phyloP scores from a whole-genome alignment of 1,284 basidiomycete genomes.

The Rhodotorula mucilaginosa region DNA sequence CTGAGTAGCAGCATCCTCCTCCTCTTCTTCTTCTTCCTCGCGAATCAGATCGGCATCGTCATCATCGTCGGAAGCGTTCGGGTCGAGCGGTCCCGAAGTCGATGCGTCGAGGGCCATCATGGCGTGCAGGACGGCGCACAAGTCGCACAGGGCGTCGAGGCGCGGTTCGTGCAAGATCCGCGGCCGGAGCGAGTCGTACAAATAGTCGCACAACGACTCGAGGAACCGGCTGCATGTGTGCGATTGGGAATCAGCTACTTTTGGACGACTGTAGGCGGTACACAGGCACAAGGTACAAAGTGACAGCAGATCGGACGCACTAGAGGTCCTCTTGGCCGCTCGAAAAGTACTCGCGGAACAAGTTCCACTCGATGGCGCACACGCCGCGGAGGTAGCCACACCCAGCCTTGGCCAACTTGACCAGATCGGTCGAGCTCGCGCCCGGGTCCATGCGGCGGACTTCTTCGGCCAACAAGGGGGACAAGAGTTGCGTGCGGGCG shows the following conservation, averaged over 20 bases:
- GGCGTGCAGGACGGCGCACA: slow-evolving; percentile 88
- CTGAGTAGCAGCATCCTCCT: not conserved
- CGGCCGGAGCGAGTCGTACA: slow-evolving; percentile 89
- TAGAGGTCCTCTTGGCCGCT: slow-evolving; percentile 80
- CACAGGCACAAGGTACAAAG: not conserved
- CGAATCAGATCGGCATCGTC: slow-evolving; percentile 49
- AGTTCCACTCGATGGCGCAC: slow-evolving; percentile 78
- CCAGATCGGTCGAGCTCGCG: slow-evolving; percentile 63
- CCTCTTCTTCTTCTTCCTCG: slow-evolving; percentile 37
- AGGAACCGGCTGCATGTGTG: slow-evolving; percentile 68
- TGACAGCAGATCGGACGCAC: slow-evolving; percentile 55
- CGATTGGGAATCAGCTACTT: not conserved
- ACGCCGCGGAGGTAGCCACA: slow-evolving; percentile 86
- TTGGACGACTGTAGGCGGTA: not conserved
- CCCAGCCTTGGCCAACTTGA: slow-evolving; percentile 78
- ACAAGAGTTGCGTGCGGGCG: slow-evolving; percentile 66
- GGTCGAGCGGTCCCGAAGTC: slow-evolving; percentile 45
- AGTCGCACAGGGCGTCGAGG: slow-evolving; percentile 79
- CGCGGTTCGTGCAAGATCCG: slow-evolving; percentile 86
- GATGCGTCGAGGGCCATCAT: slow-evolving; percentile 80
- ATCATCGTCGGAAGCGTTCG: slow-evolving; percentile 48
- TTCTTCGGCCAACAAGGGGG: slow-evolving; percentile 69
- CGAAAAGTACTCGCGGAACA: slow-evolving; percentile 79
- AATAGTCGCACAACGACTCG: slow-evolving; percentile 82
- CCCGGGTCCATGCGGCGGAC: slow-evolving; percentile 74